Evolutionary conservation across 345 rosid species (phyloP).

Genomic region (Salix suchowensis): DNA sequence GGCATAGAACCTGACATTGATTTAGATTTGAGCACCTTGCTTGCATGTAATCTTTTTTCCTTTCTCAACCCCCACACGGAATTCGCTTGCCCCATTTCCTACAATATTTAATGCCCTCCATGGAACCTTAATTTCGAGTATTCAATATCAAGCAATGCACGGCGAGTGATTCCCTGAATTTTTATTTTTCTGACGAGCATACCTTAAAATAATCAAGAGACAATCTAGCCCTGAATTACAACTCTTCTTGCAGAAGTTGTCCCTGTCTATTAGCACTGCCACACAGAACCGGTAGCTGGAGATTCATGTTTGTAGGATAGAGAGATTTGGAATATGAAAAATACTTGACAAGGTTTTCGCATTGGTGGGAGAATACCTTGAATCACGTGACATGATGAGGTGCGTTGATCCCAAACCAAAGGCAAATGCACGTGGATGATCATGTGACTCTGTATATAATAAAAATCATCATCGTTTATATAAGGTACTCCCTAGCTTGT

Average conservation of each 20-base stretch:
- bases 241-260: background rate
- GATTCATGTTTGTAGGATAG: background rate
- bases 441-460: slow-evolving; percentile 36
- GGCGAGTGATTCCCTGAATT: background rate
- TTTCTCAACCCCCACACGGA: background rate
- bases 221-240: background rate
- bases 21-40: background rate
- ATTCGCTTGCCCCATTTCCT: background rate
- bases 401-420: slow-evolving; percentile 54
- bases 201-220: background rate
- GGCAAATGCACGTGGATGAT: slow-evolving; percentile 47
- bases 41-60: background rate
- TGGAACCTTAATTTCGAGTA: background rate
- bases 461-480: background rate
- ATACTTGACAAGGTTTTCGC: background rate
- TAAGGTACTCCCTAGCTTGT: background rate
- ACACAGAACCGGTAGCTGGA: background rate
- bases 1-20: background rate
- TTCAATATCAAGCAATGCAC: too few relatives aligned
- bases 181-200: background rate
- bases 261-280: background rate
- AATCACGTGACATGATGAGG: slow-evolving; percentile 48
- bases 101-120: background rate
- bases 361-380: slow-evolving; percentile 24
- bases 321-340: too few relatives aligned